Evolutionary conservation across 1,139 yeast species (phyloP).

Genomic region (Taphrina communis): DNA sequence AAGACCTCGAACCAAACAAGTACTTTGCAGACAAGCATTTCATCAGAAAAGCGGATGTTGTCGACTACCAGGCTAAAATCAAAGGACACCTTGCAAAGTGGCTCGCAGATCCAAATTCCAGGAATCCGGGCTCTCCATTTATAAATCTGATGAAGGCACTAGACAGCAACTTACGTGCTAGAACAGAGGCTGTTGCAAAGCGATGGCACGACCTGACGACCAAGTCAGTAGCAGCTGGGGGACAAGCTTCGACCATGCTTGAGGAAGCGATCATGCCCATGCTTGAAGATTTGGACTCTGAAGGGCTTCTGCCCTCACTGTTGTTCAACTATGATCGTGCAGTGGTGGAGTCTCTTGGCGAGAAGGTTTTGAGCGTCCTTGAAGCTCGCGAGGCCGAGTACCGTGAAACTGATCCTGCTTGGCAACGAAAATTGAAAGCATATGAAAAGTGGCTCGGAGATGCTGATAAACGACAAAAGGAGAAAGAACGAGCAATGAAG

Average conservation of each 20-base stretch:
- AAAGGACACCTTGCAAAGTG: conserved; percentile 40
- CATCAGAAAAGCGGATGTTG: conserved; percentile 42
- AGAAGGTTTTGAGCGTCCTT: conserved; percentile 30
- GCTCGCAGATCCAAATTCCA: conserved; percentile 42
- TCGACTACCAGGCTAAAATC: conserved; percentile 38
- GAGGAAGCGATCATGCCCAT: conserved; percentile 40
- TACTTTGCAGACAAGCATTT: conserved; percentile 38
- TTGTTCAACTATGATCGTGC: conserved; percentile 41
- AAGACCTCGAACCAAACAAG: conserved; percentile 39
- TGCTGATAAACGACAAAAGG: conserved; percentile 41
- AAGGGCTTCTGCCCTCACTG: conserved; percentile 37
- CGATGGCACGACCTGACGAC: conserved; percentile 31
- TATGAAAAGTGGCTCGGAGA: conserved; percentile 42
- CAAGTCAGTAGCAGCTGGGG: conserved; percentile 23
- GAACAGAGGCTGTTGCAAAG: conserved; percentile 36
- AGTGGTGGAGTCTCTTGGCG: conserved; percentile 39
- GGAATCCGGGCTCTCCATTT: conserved; percentile 40
- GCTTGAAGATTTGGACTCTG: conserved; percentile 39
- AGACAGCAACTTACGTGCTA: conserved; percentile 21
- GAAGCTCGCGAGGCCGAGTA: conserved; percentile 40
- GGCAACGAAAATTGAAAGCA: conserved; percentile 41
- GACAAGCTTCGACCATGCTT: conserved; percentile 18
- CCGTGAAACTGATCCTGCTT: conserved; percentile 41
- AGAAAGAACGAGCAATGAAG: conserved; percentile 36
- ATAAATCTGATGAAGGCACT: conserved; percentile 40